Percentiles rank a stretch among this genome's conserved stretches.
Evolutionary conservation across 139 green algal species (phyloP).

Genomic region (Raphidocelis subcapitata): DNA sequence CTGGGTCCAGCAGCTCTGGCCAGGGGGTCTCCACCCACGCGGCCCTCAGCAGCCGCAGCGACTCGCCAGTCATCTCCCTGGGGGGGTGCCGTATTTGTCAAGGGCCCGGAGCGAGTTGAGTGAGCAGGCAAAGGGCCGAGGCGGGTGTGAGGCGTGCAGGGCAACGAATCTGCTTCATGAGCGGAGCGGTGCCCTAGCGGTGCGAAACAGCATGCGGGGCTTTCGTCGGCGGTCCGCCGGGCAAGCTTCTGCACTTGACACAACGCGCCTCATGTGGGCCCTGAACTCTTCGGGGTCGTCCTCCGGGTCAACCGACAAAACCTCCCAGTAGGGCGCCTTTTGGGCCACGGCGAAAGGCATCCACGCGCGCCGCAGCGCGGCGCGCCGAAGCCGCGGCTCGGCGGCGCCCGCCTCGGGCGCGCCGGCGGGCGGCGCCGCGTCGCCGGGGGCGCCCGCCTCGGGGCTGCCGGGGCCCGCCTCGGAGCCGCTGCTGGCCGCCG

Average conservation of each 20-base stretch:
- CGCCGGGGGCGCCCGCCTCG: too few relatives aligned
- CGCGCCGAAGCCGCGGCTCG: neutral
- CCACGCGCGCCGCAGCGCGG: constrained; percentile 67
- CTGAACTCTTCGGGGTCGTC: constrained; percentile 53
- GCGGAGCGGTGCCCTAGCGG: too few relatives aligned
- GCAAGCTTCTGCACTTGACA: too few relatives aligned
- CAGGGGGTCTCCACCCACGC: constrained; percentile 49
- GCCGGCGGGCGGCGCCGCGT: too few relatives aligned
- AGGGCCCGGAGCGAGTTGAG: neutral
- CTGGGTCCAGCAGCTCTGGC: constrained; percentile 61
- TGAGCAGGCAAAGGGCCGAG: neutral
- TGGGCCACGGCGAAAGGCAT: constrained; percentile 66
- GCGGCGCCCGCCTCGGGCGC: neutral
- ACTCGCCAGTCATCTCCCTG: constrained; percentile 70
- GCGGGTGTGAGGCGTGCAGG: too few relatives aligned
- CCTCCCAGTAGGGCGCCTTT: constrained; percentile 90
- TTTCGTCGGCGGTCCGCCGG: too few relatives aligned
- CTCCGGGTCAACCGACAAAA: constrained; percentile 67
- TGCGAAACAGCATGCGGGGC: too few relatives aligned
- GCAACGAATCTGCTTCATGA: too few relatives aligned
- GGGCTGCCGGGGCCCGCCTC: neutral
- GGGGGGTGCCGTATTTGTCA: neutral
- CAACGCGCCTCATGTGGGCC: constrained; percentile 43
- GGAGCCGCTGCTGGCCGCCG: too few relatives aligned
- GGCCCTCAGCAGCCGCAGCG: constrained; percentile 65